Conservation (phyloP, 331 rosid species). For the Pyracantha coccinea region DNA sequence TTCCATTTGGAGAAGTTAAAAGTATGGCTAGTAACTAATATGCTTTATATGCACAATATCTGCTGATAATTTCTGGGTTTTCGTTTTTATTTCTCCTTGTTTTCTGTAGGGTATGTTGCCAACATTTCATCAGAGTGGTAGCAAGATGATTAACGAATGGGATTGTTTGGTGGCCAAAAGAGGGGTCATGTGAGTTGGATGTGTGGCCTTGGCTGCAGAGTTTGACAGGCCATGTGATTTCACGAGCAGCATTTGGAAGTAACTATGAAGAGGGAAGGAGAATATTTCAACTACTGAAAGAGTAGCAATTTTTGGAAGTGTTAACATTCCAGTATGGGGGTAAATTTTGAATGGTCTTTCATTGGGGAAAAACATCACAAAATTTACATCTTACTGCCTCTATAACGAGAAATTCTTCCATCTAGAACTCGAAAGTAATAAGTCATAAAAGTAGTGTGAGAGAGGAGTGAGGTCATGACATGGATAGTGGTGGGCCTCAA, state of each 20-base stretch:
- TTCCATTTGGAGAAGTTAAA: no score
- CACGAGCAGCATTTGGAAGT: constrained; percentile 44
- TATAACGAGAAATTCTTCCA: no score
- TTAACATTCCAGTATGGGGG: constrained; percentile 42
- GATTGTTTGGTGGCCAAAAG: constrained; percentile 8
- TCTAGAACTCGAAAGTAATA: no score
- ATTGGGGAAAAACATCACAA: no score
- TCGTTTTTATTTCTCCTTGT: no score
- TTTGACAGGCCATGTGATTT: constrained; percentile 28
- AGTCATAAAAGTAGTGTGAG: no score
- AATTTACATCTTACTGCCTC: no score
- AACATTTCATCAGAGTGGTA: constrained; percentile 20
- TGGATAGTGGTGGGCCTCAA: no score
- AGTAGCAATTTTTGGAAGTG: background rate
- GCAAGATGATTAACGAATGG: constrained; percentile 40
- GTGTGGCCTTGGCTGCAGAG: background rate
- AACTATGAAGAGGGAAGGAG: constrained; percentile 29
- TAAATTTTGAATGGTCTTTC: background rate
- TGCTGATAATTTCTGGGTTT: no score
- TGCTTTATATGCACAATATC: no score
- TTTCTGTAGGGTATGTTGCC: constrained; percentile 34
- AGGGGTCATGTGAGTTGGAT: background rate
- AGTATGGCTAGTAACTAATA: no score
- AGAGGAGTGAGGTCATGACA: no score
- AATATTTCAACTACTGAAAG: constrained; percentile 36